A percentile compares a stretch with the other conserved stretches of the same genome.
These are phyloP conservation scores for Aspergillus ochraceoroseus DNA, from an alignment of 2,329 filamentous ascomycete species.

Conservation along the genomic window DNA sequence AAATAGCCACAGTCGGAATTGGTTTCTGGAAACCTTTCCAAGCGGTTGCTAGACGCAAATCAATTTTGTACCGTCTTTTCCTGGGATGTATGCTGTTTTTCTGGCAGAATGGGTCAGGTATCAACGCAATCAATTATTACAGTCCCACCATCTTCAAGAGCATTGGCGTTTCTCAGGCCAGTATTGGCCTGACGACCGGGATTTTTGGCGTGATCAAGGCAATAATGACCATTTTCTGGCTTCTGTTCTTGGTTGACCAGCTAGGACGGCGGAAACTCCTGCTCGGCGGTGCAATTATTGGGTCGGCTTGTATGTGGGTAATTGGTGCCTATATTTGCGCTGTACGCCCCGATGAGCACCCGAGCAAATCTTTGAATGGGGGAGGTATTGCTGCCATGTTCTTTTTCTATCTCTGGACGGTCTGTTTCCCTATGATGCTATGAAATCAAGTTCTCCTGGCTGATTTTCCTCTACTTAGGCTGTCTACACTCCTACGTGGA, in stretches of 20 bases:
- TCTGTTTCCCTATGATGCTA: neutral
- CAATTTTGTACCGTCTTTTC: slow-evolving; percentile 67
- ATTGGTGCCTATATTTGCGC: slow-evolving; percentile 34
- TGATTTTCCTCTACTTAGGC: slow-evolving; percentile 29
- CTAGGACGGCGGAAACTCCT: slow-evolving; percentile 59
- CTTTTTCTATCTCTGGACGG: slow-evolving; percentile 70
- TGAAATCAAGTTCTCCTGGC: neutral
- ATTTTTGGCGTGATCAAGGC: slow-evolving; percentile 74
- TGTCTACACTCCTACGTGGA: slow-evolving; percentile 68
- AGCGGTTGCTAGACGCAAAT: slow-evolving; percentile 49
- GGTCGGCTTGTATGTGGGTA: slow-evolving; percentile 42
- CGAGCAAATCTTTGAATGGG: slow-evolving; percentile 21
- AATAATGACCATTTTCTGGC: slow-evolving; percentile 60
- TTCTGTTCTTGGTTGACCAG: slow-evolving; percentile 63
- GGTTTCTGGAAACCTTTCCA: slow-evolving; percentile 71
- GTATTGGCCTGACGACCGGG: slow-evolving; percentile 61
- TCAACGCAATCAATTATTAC: slow-evolving; percentile 77
- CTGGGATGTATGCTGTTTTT: slow-evolving; percentile 70
- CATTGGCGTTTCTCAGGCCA: slow-evolving; percentile 53
- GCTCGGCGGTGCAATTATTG: slow-evolving; percentile 58
- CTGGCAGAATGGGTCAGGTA: slow-evolving; percentile 71
- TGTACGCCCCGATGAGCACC: slow-evolving; percentile 30
- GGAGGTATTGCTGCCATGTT: slow-evolving; percentile 46
- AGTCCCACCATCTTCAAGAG: slow-evolving; percentile 63
- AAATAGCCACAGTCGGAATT: slow-evolving; percentile 57